These are phyloP conservation scores for Plasmodium chabaudi DNA, from an alignment of 169 alveolate genomes.

Conservation along the genomic window DNA sequence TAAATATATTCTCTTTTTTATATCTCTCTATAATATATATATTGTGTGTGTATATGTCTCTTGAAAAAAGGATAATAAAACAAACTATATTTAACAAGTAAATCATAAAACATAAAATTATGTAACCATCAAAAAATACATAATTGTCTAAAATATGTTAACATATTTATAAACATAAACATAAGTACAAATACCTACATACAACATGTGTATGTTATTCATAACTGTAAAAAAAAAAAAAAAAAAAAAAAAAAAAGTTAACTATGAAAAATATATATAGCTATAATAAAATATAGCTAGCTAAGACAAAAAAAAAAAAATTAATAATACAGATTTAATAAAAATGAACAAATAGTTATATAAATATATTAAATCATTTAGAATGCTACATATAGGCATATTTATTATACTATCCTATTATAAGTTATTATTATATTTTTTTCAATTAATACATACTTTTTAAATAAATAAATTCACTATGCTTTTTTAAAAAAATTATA, in stretches of 20 bases:
- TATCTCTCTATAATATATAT: background rate
- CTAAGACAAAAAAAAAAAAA: slow-evolving; percentile 4
- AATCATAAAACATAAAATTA: background rate
- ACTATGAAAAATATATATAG: slow-evolving; percentile 8
- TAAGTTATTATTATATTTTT: slow-evolving; percentile 8
- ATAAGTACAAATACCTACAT: background rate
- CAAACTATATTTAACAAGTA: slow-evolving; percentile 2
- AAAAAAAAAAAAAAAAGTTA: slow-evolving; percentile 3
- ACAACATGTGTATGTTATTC: background rate
- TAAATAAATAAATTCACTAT: slow-evolving; percentile 15
- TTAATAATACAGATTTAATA: slow-evolving; percentile 14
- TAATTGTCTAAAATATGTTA: background rate
- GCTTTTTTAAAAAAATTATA: slow-evolving; percentile 35
- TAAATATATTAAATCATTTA: background rate
- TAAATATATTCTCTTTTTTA: background rate
- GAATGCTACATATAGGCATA: slow-evolving; percentile 1
- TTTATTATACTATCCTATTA: too few relatives aligned
- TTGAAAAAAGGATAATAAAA: background rate
- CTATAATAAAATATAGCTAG: background rate
- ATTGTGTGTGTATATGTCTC: background rate
- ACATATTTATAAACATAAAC: background rate
- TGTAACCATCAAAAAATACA: background rate
- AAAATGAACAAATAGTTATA: slow-evolving; percentile 7
- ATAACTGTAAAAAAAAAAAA: slow-evolving; percentile 25
- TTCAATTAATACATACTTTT: slow-evolving; percentile 4